These are phyloP conservation scores for Ceratocystis ficicola DNA, from an alignment of 2,329 filamentous ascomycete species.

Conservation along the genomic window DNA sequence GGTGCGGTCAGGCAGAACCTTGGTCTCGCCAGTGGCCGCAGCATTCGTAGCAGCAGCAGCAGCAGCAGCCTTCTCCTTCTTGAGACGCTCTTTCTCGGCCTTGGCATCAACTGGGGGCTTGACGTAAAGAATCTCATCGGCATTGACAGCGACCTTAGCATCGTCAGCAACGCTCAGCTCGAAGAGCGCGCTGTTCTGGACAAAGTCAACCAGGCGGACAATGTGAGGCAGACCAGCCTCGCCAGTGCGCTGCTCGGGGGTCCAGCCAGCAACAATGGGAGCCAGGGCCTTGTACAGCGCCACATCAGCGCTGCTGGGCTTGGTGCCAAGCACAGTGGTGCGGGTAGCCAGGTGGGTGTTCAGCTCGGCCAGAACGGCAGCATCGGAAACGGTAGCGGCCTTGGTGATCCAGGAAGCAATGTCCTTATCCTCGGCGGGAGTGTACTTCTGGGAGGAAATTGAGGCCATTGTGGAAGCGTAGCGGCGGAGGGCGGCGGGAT, in stretches of 20 bases:
- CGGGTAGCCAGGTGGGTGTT: constrained; percentile 80
- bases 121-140: constrained; percentile 69
- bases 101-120: constrained; percentile 83
- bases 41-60: constrained; percentile 40
- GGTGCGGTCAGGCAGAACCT: constrained; percentile 46
- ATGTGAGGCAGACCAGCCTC: constrained; percentile 83
- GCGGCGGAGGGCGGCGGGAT: constrained; percentile 25
- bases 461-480: constrained; percentile 46
- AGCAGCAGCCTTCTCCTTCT: constrained; percentile 79
- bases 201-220: constrained; percentile 83
- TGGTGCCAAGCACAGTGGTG: constrained; percentile 77
- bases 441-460: constrained; percentile 58
- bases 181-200: constrained; percentile 75
- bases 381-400: constrained; percentile 36
- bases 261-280: constrained; percentile 67
- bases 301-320: constrained; percentile 79
- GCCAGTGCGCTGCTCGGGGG: constrained; percentile 74
- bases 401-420: constrained; percentile 74
- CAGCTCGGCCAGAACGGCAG: constrained; percentile 59
- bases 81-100: constrained; percentile 90
- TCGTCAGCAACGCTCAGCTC: constrained; percentile 55
- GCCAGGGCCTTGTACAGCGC: constrained; percentile 70
- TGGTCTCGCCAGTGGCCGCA: constrained; percentile 36
- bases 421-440: constrained; percentile 68
- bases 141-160: constrained; percentile 68